phyloP scores from a whole-genome alignment of 139 green algal species.

The Coelastrella sp. region DNA sequence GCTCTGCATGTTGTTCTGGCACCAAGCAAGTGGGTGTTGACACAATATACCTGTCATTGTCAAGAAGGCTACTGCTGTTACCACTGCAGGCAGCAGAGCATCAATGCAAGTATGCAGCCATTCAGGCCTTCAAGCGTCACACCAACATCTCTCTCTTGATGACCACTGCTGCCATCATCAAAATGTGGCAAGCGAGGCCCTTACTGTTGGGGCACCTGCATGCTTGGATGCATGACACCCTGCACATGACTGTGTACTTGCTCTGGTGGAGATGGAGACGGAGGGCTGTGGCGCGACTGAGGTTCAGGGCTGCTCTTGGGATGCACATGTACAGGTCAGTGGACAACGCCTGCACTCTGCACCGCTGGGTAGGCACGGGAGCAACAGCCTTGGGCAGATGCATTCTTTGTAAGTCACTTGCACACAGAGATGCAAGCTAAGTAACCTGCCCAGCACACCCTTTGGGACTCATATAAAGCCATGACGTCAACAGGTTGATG shows the following conservation, averaged over 20 bases:
- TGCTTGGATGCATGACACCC: slow-evolving; percentile 44
- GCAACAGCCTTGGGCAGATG: background rate
- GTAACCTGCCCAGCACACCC: too few relatives aligned
- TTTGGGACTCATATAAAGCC: too few relatives aligned
- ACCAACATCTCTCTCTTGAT: slow-evolving; percentile 46
- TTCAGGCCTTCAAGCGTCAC: slow-evolving; percentile 3
- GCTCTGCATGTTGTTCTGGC: too few relatives aligned
- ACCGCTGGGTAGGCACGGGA: background rate
- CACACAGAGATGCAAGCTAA: too few relatives aligned
- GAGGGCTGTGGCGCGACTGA: slow-evolving; percentile 7
- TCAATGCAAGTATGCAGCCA: background rate
- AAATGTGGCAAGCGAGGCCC: slow-evolving; percentile 49
- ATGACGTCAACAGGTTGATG: too few relatives aligned
- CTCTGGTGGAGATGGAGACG: slow-evolving; percentile 47
- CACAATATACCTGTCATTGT: too few relatives aligned
- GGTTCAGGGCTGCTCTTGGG: slow-evolving; percentile 25
- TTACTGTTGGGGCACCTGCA: slow-evolving; percentile 44
- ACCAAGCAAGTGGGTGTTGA: too few relatives aligned
- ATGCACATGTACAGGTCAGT: slow-evolving; percentile 46
- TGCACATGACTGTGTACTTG: slow-evolving; percentile 55
- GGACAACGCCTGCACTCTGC: background rate
- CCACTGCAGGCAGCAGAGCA: slow-evolving; percentile 5
- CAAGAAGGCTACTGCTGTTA: too few relatives aligned
- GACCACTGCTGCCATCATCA: slow-evolving; percentile 41
- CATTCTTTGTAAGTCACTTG: background rate